Percentiles rank a stretch among this genome's conserved stretches.
Conservation (phyloP, 2,329 filamentous ascomycete species). For the Calonectria henricotiae region DNA sequence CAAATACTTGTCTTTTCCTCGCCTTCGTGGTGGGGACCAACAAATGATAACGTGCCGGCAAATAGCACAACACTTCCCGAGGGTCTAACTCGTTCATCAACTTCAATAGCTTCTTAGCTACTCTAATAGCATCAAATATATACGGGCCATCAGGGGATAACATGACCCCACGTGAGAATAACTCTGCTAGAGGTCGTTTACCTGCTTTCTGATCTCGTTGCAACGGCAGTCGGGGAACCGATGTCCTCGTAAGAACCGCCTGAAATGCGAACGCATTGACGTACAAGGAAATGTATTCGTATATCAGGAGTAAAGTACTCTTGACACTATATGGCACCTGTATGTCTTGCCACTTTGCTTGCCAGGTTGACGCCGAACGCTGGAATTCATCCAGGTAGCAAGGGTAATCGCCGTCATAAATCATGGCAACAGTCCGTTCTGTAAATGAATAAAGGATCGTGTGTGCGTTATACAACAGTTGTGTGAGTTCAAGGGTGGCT, state of each 20-base stretch:
- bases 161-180: slow-evolving; percentile 14
- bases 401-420: slow-evolving; percentile 11
- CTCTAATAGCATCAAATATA: slow-evolving; percentile 24
- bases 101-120: background rate
- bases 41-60: slow-evolving; percentile 13
- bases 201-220: background rate
- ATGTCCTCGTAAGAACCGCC: slow-evolving; percentile 12
- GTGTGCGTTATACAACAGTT: slow-evolving; percentile 18
- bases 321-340: background rate
- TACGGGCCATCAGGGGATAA: slow-evolving; percentile 7
- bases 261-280: slow-evolving; percentile 23
- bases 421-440: slow-evolving; percentile 14
- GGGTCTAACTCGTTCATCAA: slow-evolving; percentile 2
- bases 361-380: slow-evolving; percentile 9
- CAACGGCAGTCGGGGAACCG: background rate
- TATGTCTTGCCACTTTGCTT: slow-evolving; percentile 10
- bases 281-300: slow-evolving; percentile 21
- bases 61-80: background rate
- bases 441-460: slow-evolving; percentile 17
- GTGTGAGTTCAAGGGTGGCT: slow-evolving; percentile 17
- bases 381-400: slow-evolving; percentile 18
- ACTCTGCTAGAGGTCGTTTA: background rate
- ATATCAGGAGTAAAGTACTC: slow-evolving; percentile 11
- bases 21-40: background rate
- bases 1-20: background rate